Conservation (phyloP, 2,329 filamentous ascomycete genomes). For the Beauveria asiatica region DNA sequence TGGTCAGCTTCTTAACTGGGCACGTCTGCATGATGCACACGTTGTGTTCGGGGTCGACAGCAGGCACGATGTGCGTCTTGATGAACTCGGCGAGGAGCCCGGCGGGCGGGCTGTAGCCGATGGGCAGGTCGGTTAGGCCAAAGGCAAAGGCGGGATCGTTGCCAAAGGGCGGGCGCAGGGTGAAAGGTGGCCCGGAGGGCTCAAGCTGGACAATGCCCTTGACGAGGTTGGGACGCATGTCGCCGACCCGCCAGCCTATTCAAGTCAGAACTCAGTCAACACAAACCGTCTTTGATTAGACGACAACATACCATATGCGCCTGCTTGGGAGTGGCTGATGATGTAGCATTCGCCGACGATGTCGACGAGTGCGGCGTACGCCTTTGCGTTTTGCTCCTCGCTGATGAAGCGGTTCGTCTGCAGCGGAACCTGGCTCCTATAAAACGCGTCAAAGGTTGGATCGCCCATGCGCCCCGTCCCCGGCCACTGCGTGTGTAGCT, state of each 20-base stretch:
- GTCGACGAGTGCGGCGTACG: slow-evolving; percentile 15
- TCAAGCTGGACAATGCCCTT: slow-evolving; percentile 25
- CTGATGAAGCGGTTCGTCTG: slow-evolving; percentile 15
- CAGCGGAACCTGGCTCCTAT: slow-evolving; percentile 18
- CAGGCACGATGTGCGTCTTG: slow-evolving; percentile 17
- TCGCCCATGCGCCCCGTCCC: slow-evolving; percentile 29
- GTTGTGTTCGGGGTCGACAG: slow-evolving; percentile 19
- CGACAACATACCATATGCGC: slow-evolving; percentile 14
- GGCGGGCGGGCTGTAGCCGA: slow-evolving; percentile 22
- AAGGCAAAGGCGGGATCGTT: slow-evolving; percentile 16
- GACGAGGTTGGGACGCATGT: slow-evolving; percentile 20
- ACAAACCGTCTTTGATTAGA: too few relatives aligned
- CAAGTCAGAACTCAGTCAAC: neutral
- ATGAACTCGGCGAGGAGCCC: slow-evolving; percentile 13
- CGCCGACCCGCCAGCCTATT: slow-evolving; percentile 15
- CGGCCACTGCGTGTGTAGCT: slow-evolving; percentile 26
- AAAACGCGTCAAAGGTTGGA: slow-evolving; percentile 38
- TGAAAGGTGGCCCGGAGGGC: slow-evolving; percentile 20
- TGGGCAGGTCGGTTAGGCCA: slow-evolving; percentile 21
- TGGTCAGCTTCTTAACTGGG: slow-evolving; percentile 30
- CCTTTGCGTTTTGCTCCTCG: slow-evolving; percentile 15
- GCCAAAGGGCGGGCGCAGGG: slow-evolving; percentile 15
- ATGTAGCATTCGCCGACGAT: slow-evolving; percentile 23
- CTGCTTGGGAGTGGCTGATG: slow-evolving; percentile 21
- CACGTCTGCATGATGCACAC: slow-evolving; percentile 22